Conservation (phyloP, 2,329 filamentous ascomycete species). For the Paecilomyces fulvus region DNA sequence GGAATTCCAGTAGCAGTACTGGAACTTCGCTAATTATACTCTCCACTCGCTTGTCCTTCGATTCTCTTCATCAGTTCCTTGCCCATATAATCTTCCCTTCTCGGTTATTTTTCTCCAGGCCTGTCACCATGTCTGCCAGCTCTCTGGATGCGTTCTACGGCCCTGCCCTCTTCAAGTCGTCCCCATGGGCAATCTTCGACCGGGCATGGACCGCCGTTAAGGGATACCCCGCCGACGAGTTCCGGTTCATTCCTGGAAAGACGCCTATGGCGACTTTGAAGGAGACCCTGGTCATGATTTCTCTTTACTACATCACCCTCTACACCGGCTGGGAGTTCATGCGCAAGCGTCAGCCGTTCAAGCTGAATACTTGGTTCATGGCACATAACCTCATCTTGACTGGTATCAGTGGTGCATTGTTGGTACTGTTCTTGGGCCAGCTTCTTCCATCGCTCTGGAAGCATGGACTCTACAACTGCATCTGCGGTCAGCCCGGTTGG, state of each 20-base stretch:
- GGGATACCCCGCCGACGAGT: conserved; percentile 72
- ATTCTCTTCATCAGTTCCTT: not conserved
- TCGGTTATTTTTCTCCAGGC: not conserved
- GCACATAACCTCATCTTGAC: conserved; percentile 89
- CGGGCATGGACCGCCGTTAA: conserved; percentile 62
- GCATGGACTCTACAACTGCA: conserved; percentile 72
- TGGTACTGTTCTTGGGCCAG: conserved; percentile 78
- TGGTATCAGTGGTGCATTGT: conserved; percentile 62
- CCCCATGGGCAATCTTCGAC: conserved; percentile 80
- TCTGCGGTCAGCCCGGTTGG: conserved; percentile 74
- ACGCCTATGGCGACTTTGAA: conserved; percentile 82
- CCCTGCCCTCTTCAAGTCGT: conserved; percentile 2
- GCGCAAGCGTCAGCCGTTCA: conserved; percentile 70
- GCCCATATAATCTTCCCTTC: not conserved
- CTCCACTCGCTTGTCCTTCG: not conserved
- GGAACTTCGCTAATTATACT: not conserved
- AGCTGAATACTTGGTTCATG: conserved; percentile 76
- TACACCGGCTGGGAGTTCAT: conserved; percentile 81
- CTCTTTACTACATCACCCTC: conserved; percentile 74
- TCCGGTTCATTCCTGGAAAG: conserved; percentile 65
- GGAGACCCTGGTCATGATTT: conserved; percentile 65
- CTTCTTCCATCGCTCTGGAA: conserved; percentile 70
- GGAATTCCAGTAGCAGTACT: not conserved
- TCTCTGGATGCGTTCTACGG: conserved; percentile 4
- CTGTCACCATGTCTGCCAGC: conserved; percentile 5